A percentile compares a stretch with the other conserved stretches of the same genome.
phyloP scores from a whole-genome alignment of 148 eudicot species.

The Agrostemma githago region DNA sequence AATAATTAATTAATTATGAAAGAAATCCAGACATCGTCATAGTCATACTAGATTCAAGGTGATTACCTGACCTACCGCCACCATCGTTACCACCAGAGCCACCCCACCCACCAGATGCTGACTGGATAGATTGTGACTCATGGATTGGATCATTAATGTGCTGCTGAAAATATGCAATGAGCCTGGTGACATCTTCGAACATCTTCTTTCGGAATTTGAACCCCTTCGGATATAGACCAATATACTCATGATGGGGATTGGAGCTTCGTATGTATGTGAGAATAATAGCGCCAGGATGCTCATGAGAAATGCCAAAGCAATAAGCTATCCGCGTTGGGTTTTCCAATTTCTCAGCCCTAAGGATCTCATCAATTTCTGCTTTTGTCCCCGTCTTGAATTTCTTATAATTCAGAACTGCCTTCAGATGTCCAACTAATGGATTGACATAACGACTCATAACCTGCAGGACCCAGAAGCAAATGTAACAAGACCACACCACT shows the following conservation, averaged over 20 bases:
- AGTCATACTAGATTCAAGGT: not conserved
- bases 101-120: slow-evolving; percentile 78
- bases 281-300: slow-evolving; percentile 90
- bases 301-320: slow-evolving; percentile 89
- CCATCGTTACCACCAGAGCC: slow-evolving; percentile 49
- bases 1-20: not conserved
- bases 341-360: slow-evolving; percentile 65
- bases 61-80: slow-evolving; percentile 62
- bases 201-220: slow-evolving; percentile 82
- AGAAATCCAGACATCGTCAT: not conserved
- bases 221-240: slow-evolving; percentile 90
- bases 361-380: slow-evolving; percentile 88
- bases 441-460: slow-evolving; percentile 97
- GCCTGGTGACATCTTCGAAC: slow-evolving; percentile 81
- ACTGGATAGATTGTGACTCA: slow-evolving; percentile 64
- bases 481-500: not conserved
- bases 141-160: slow-evolving; percentile 81
- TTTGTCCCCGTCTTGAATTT: slow-evolving; percentile 79
- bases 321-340: slow-evolving; percentile 72
- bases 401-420: slow-evolving; percentile 74
- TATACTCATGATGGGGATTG: slow-evolving; percentile 93
- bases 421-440: slow-evolving; percentile 81
- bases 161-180: slow-evolving; percentile 76
- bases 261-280: slow-evolving; percentile 88
- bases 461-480: slow-evolving; percentile 34